phyloP scores from a whole-genome alignment of 2,329 filamentous ascomycete species.

The Escovopsis sp. region DNA sequence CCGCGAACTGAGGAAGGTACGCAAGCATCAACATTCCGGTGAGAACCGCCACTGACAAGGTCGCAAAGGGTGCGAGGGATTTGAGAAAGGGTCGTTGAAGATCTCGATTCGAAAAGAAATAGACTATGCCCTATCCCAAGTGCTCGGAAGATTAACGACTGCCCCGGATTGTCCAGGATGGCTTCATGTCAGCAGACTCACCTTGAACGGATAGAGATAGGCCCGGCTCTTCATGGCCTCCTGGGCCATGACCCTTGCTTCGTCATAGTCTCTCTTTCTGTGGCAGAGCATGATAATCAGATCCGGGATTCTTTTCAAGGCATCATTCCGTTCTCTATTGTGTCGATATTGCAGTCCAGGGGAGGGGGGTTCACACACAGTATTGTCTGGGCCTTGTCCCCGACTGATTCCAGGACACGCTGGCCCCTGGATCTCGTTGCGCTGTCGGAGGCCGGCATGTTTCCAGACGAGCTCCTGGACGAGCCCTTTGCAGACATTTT shows the following conservation, averaged over 20 bases:
- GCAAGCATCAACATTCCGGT: slow-evolving; percentile 75
- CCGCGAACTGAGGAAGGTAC: slow-evolving; percentile 69
- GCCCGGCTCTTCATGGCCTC: slow-evolving; percentile 62
- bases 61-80: slow-evolving; percentile 45
- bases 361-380: slow-evolving; percentile 19
- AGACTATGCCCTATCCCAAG: slow-evolving; percentile 38
- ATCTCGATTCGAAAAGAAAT: slow-evolving; percentile 39
- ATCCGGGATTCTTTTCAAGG: too few species aligned
- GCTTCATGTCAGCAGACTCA: slow-evolving; percentile 12
- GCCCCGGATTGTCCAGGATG: too few species aligned
- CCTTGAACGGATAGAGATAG: slow-evolving; percentile 75
- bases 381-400: slow-evolving; percentile 34
- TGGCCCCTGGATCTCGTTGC: slow-evolving; percentile 11
- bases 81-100: slow-evolving; percentile 46
- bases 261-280: slow-evolving; percentile 56
- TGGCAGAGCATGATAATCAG: not conserved
- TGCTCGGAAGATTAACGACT: not conserved
- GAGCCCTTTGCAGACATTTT: too few species aligned
- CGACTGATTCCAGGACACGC: slow-evolving; percentile 24
- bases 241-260: slow-evolving; percentile 46
- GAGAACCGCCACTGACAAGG: slow-evolving; percentile 58
- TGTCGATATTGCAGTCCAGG: not conserved
- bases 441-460: not conserved
- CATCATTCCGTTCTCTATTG: not conserved
- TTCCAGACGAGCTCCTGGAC: too few species aligned